Conservation (phyloP, 2,329 filamentous ascomycete species). For the Phialophora verrucosa region DNA sequence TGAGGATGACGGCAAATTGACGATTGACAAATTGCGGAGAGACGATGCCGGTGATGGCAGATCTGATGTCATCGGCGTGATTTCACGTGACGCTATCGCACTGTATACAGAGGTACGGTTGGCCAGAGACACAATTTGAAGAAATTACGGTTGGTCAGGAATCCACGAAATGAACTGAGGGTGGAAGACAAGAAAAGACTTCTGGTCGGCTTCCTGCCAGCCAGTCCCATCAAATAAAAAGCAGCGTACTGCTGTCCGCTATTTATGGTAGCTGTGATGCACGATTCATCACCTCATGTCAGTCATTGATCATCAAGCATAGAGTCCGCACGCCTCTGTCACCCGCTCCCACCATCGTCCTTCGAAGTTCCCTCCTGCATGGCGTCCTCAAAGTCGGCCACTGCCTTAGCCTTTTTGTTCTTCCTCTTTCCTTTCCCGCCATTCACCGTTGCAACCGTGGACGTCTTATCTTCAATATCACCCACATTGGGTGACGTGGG, state of each 20-base stretch:
- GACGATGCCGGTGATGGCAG: background rate
- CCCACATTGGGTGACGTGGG: slow-evolving; percentile 7
- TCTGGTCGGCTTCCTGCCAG: background rate
- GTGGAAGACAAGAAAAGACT: background rate
- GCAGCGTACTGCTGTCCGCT: background rate
- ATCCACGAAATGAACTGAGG: background rate
- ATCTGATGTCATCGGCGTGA: background rate
- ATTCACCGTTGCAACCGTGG: slow-evolving; percentile 21
- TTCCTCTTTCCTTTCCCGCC: slow-evolving; percentile 13
- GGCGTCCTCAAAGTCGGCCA: background rate
- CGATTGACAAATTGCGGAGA: slow-evolving; percentile 8
- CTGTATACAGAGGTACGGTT: background rate
- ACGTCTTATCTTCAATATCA: slow-evolving; percentile 21
- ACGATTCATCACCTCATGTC: background rate
- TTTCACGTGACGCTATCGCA: background rate
- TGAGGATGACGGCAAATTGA: slow-evolving; percentile 4
- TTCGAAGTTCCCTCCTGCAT: background rate
- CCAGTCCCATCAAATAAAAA: background rate
- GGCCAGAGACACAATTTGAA: background rate
- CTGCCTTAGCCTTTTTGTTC: slow-evolving; percentile 13
- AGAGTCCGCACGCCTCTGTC: background rate
- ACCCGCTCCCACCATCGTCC: background rate
- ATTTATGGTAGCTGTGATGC: background rate
- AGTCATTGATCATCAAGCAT: background rate
- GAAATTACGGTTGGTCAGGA: background rate